Evolutionary conservation across 352 stramenopile genomes (phyloP), one percentile per base, ranked within the genome.

Genomic region (Phytopythium helicoides): DNA sequence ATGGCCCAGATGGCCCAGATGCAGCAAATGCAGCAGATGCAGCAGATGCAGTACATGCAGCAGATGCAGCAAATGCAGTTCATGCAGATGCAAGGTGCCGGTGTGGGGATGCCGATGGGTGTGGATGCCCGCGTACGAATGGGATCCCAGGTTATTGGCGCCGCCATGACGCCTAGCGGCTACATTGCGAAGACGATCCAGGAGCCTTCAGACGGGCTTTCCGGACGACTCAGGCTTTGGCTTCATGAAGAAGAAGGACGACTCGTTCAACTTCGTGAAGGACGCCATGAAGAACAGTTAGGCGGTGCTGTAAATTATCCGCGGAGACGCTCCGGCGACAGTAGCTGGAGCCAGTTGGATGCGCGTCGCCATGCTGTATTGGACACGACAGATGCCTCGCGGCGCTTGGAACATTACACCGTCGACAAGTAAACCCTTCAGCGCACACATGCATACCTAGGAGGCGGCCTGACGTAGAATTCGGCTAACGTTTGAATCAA

Each of bases 171-270:
- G 14, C 83, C 83, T 8, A 85, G 68, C 19, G 81, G 81, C 14
- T 94, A 94, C 71, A 94, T 94, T 39, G 83, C 83, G 21, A 94
- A 94, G 75, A 94, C 83, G 26, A 94, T 94, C 52, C 76, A 94
- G 50, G 81, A 92, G 54, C 83, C 83, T 34, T 76, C 70, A 16
- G 81, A 91, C n/a, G 74, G 86, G 53, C 62, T 80, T 25, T 83
- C 72, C 34, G n/a, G 67, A 62, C 34, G 72, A 89, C 38, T 84
- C 81, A 33, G 73, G 82, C 42, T 92, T 94, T 48, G 76, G 79
- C 46, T 94, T 92, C 54, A 92, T 94, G 75, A 92, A 92, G 74
- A 87, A 87, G 64, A 82, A 86, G 48, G 81, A 94, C 45, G 83
- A 94, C 68, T 94, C 83, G 57, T 94, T 94, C 64, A 94, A 91